phyloP scores from a whole-genome alignment of 1,139 yeast species.

The Candida pseudoviswanathii region DNA sequence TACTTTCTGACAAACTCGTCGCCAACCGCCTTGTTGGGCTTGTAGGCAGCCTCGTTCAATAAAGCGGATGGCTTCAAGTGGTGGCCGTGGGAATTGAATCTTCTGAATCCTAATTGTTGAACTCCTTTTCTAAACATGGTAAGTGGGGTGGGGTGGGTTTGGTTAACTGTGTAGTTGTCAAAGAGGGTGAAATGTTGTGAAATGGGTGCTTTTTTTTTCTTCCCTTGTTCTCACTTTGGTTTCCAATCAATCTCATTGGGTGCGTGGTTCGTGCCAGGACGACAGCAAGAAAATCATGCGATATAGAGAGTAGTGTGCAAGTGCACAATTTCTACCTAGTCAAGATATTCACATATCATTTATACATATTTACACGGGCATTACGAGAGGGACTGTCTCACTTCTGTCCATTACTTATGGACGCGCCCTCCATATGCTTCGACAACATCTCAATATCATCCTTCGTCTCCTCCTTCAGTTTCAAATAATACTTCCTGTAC shows the following conservation, averaged over 20 bases:
- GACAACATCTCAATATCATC: conserved; percentile 7
- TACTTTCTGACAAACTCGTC: conserved; percentile 43
- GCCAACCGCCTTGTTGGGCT: conserved; percentile 43
- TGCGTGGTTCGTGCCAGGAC: background rate
- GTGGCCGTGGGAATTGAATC: conserved; percentile 44
- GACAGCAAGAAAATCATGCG: conserved; percentile 1
- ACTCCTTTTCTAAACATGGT: conserved; percentile 18
- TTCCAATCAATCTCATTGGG: conserved; percentile 6
- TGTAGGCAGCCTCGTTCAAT: conserved; percentile 45
- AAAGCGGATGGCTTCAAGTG: conserved; percentile 40
- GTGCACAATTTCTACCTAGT: background rate
- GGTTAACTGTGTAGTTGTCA: too few species aligned
- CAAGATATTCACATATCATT: too few species aligned
- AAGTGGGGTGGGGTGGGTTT: too few species aligned
- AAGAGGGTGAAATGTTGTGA: background rate
- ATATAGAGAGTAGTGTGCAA: background rate
- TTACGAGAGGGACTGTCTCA: too few species aligned
- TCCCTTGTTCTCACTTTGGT: conserved; percentile 1
- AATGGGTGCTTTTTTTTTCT: conserved; percentile 1
- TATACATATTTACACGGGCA: background rate
- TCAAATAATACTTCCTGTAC: conserved; percentile 69
- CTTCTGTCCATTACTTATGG: too few species aligned
- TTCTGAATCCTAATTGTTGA: conserved; percentile 43
- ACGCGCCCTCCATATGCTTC: background rate
- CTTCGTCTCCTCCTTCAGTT: conserved; percentile 25